Evolutionary conservation across 345 rosid genomes (phyloP), one percentile per base, ranked within the genome.

Genomic region (Citrus inodora): DNA sequence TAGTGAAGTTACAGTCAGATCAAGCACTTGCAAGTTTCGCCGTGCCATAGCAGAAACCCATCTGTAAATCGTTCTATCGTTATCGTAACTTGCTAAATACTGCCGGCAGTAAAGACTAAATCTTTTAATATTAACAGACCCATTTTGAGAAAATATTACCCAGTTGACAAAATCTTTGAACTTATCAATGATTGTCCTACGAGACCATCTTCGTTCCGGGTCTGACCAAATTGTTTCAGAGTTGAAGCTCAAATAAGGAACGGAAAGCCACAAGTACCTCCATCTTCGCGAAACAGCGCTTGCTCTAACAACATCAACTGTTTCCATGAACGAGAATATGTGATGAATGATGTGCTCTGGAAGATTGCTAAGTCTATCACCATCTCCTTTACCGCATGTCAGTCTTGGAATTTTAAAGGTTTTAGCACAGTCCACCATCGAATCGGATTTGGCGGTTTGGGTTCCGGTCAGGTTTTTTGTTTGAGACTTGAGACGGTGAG

Each of bases 281-380:
- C 75, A 71, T 30, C 22, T 71, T 17, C 46, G 9, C 4, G 75
- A 53, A 28, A 53, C 40, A 1, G 59, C 28, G 10, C 59, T 62
- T 8, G n/a, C 46, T 40, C 46, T 40, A 16, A 61, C 22, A 7
- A 61, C 58, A 25, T 61, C 77, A 2, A 7, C 14, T 9, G 38
- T 40, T 22, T 74, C 68, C 7, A 74, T 56, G 4, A 37, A 74
- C 46, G 58, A 74, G 10, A 74, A 38, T 24, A 74, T 61, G 37
- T 74, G 30, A 22, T 61, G 5, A 40, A 61, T 37, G 6, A 74
- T 25, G 30, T 6, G 22, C 7, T 60, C 68, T 5, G 13, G 68
- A 66, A 60, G 67, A 74, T 13, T 74, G 77, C 17, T 61, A 14
- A 73, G n/a, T 73, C 76, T 73, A 24, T 73, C 67, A 14, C 76